phyloP scores from a whole-genome alignment of 352 stramenopile genomes.

The Peronospora farinosa region DNA sequence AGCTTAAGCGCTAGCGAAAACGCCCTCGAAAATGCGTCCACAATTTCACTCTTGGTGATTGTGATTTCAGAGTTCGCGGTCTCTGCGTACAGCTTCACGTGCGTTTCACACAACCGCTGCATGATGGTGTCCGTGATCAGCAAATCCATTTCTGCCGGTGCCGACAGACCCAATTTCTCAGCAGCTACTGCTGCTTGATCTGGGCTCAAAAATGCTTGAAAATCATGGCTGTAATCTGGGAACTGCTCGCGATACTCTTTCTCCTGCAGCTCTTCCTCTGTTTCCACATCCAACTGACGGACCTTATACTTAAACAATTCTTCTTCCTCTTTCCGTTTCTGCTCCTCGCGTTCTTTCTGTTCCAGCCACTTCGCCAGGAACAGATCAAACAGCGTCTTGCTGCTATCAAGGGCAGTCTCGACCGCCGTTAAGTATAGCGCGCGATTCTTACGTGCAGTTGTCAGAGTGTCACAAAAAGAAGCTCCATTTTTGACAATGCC shows the following conservation, averaged over 20 bases:
- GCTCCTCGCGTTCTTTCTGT: conserved; percentile 69
- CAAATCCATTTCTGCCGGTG: conserved; percentile 31
- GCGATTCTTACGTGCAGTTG: conserved; percentile 19
- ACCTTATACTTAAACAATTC: conserved; percentile 85
- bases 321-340: conserved; percentile 66
- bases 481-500: conserved; percentile 59
- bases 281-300: conserved; percentile 71
- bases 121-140: conserved; percentile 72
- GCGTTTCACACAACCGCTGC: conserved; percentile 63
- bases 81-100: conserved; percentile 62
- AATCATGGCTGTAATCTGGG: conserved; percentile 85
- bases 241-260: conserved; percentile 90
- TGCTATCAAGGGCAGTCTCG: conserved; percentile 46
- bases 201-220: conserved; percentile 53
- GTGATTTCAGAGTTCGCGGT: conserved; percentile 38
- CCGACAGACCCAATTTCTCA: conserved; percentile 8
- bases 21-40: conserved; percentile 58
- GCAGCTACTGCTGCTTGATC: conserved; percentile 27
- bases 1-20: conserved; percentile 69
- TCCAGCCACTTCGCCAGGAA: conserved; percentile 85
- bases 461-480: conserved; percentile 51
- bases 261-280: conserved; percentile 80
- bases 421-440: conserved; percentile 20
- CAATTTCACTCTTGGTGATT: conserved; percentile 39
- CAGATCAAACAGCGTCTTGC: conserved; percentile 71